These are phyloP conservation scores for Xylaria sp. DNA, from an alignment of 2,329 filamentous ascomycete genomes.

Conservation along the genomic window DNA sequence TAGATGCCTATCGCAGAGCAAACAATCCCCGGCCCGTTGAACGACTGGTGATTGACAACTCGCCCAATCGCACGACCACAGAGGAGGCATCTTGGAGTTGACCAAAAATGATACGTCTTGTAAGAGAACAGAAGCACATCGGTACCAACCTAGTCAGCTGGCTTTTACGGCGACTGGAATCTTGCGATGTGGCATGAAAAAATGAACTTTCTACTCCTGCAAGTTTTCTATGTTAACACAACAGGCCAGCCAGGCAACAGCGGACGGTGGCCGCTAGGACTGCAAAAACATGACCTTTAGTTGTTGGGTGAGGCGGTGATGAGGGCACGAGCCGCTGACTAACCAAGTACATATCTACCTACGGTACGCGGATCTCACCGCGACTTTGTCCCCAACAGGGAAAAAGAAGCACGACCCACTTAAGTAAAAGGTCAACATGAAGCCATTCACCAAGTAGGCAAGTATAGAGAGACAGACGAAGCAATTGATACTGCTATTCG, in stretches of 20 bases:
- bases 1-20: constrained; percentile 36
- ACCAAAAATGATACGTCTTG: neutral
- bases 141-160: neutral
- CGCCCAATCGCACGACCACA: constrained; percentile 30
- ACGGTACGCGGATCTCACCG: too few relatives aligned
- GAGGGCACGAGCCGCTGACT: too few relatives aligned
- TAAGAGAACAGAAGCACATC: neutral
- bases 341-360: too few relatives aligned
- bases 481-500: neutral
- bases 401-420: neutral
- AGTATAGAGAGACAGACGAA: neutral
- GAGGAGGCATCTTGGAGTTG: neutral
- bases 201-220: neutral
- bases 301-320: too few relatives aligned
- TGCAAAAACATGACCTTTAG: neutral
- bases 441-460: neutral
- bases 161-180: neutral
- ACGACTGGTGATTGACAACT: constrained; percentile 32
- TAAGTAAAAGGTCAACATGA: neutral
- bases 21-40: constrained; percentile 35
- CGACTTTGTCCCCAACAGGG: too few relatives aligned
- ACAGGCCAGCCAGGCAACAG: neutral
- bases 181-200: neutral
- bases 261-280: neutral
- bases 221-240: neutral